Percentiles rank a stretch among this genome's conserved stretches.
These are phyloP conservation scores for Linum trigynum DNA, from an alignment of 345 rosid genomes.

Conservation along the genomic window DNA sequence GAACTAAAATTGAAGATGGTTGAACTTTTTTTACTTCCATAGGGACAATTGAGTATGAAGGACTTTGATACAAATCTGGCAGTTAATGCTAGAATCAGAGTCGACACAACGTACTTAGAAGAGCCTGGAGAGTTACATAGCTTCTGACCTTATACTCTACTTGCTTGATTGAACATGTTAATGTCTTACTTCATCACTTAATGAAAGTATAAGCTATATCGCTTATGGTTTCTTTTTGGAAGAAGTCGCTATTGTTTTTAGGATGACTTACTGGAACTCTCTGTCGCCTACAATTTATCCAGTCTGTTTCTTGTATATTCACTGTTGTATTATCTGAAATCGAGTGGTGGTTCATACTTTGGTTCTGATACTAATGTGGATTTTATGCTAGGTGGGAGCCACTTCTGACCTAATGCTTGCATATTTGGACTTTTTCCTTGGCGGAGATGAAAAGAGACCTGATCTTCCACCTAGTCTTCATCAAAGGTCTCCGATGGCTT, in stretches of 20 bases:
- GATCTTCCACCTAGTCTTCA: conserved; percentile 77
- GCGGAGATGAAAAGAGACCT: conserved; percentile 84
- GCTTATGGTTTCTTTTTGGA: too few species aligned
- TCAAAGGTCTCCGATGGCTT: conserved; percentile 66
- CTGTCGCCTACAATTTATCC: background rate
- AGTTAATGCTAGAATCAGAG: background rate
- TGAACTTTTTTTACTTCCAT: background rate
- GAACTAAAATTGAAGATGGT: background rate
- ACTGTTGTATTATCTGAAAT: background rate
- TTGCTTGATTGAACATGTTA: background rate
- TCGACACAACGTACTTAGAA: background rate
- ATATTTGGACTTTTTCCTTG: conserved; percentile 77
- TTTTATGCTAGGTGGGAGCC: conserved; percentile 56
- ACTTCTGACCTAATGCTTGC: conserved; percentile 82
- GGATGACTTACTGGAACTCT: background rate
- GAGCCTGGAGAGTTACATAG: background rate
- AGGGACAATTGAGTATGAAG: background rate
- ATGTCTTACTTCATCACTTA: too few species aligned
- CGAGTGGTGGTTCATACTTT: background rate
- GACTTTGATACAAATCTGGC: background rate
- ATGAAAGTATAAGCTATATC: background rate
- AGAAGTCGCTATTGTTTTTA: background rate
- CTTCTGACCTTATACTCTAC: background rate
- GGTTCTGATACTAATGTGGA: background rate
- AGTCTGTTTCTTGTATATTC: too few species aligned